Evolutionary conservation across 1,139 yeast genomes (phyloP), one percentile per base, ranked within the genome.

Genomic region (Geotrichum histeridarum): DNA sequence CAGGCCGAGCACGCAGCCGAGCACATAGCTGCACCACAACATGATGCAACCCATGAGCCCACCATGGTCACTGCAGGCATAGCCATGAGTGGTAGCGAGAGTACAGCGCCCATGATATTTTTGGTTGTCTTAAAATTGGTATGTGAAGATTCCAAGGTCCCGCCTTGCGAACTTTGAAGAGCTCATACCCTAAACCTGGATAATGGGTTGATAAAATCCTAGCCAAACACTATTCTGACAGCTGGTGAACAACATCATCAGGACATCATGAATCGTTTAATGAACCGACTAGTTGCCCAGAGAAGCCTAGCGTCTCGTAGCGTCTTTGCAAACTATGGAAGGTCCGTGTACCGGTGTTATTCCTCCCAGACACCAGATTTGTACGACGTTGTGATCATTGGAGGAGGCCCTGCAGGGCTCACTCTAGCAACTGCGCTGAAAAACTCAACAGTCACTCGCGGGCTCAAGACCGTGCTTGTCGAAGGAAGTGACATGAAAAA

Each of bases 381-480:
- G 14, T 61, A 63, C 51, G 99, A 93, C 68, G 82, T 94, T 27
- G 84, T 88, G 11, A 86, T 93, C 55, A 86, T 94, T 48, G 99
- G 99, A 30, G 99, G 96, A 6, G 99, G 99, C 0, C 96, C 98
- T 0, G 98, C 99, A 0, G 99, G 99, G 0, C 73, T 93, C 54
- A 84, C 97, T 1, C 73, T 93, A 41, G 83, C 94, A 1, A 79
- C 96, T 0, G 95, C 95, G 0, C 67, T 84, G 67, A 77, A 86
- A 67, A 77, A 78, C 62, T 83, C 91, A 1, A 82, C 84, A 8
- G 69, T 75, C 39, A 80, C 95, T 4, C 73, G 72, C 31, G 76
- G 80, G 54, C 75, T 89, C 48, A 76, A 77, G 52, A 80, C 94
- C 50, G 80, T 84, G 0, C 73, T 93, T 53, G 76, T 93, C 14